phyloP scores from a whole-genome alignment of 192 early-diverging fungal species.

The Coemansia sp. region DNA sequence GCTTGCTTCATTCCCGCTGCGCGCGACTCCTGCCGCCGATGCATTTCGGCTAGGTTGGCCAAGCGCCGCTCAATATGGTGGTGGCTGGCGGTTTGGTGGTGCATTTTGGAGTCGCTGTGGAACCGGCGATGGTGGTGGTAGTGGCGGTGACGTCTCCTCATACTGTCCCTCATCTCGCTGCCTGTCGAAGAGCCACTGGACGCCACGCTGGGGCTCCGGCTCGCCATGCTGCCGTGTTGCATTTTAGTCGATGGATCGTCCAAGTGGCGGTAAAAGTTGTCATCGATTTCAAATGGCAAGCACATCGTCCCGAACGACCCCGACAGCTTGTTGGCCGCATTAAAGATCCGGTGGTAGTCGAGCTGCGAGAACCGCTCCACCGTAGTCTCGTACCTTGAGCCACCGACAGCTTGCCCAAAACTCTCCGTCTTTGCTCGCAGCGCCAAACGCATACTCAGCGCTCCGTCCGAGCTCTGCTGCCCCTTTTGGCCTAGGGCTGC shows the following conservation, averaged over 20 bases:
- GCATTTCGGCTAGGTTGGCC: conserved; percentile 21
- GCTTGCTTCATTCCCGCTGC: conserved; percentile 7
- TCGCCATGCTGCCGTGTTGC: conserved; percentile 32
- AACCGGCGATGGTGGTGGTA: not conserved
- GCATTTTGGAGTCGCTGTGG: conserved; percentile 10
- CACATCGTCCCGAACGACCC: conserved; percentile 46
- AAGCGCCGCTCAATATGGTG: not conserved
- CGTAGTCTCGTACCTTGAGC: conserved; percentile 38
- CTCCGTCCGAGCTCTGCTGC: conserved; percentile 1
- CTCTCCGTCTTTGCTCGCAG: conserved; percentile 13
- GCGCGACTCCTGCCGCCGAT: conserved; percentile 11
- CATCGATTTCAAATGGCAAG: conserved; percentile 45
- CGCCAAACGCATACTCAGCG: not conserved
- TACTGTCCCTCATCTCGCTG: not conserved
- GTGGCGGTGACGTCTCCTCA: not conserved
- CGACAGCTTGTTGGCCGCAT: conserved; percentile 18
- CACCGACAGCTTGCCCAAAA: conserved; percentile 42
- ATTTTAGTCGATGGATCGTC: conserved; percentile 20
- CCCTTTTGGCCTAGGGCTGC: conserved; percentile 16
- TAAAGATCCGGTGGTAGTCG: conserved; percentile 41
- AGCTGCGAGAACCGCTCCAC: conserved; percentile 48
- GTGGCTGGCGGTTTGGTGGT: not conserved
- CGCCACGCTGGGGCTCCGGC: conserved; percentile 10
- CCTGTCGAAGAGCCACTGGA: conserved; percentile 3
- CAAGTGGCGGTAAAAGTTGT: conserved; percentile 27